These are phyloP conservation scores for Mallotus repandus DNA, from an alignment of 441 rosid species.

Conservation along the genomic window DNA sequence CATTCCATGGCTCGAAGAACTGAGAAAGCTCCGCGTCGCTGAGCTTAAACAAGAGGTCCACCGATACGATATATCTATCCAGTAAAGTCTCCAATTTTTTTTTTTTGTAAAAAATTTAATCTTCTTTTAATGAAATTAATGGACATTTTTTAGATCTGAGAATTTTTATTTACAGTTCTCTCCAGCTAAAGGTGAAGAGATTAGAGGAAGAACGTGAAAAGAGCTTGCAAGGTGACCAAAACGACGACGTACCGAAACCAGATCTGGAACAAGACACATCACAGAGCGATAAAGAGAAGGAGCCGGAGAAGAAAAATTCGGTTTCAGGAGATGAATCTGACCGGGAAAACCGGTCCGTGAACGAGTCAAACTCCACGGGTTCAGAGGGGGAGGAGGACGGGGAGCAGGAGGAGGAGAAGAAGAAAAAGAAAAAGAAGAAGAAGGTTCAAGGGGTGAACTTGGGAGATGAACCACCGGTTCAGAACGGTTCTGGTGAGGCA, in stretches of 20 bases:
- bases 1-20: constrained; percentile 63
- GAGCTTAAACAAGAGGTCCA: constrained; percentile 50
- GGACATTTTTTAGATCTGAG: not conserved
- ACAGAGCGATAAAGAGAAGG: constrained; percentile 19
- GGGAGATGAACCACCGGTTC: not conserved
- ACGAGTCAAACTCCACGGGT: constrained; percentile 49
- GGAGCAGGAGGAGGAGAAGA: not conserved
- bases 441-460: too few relatives aligned
- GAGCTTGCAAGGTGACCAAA: constrained; percentile 24
- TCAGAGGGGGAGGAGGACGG: constrained; percentile 23
- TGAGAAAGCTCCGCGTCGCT: constrained; percentile 46
- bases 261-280: constrained; percentile 35
- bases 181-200: constrained; percentile 49
- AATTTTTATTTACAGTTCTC: constrained; percentile 28
- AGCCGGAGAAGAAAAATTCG: constrained; percentile 19
- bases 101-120: not conserved
- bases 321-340: constrained; percentile 41
- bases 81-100: constrained; percentile 32
- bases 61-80: constrained; percentile 42
- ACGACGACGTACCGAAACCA: constrained; percentile 26
- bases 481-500: constrained; percentile 32
- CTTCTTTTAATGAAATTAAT: not conserved
- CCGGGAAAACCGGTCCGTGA: constrained; percentile 43
- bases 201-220: constrained; percentile 44
- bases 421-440: too few relatives aligned